phyloP scores from a whole-genome alignment of 1,284 basidiomycete species.

The Rhodofomes roseus region DNA sequence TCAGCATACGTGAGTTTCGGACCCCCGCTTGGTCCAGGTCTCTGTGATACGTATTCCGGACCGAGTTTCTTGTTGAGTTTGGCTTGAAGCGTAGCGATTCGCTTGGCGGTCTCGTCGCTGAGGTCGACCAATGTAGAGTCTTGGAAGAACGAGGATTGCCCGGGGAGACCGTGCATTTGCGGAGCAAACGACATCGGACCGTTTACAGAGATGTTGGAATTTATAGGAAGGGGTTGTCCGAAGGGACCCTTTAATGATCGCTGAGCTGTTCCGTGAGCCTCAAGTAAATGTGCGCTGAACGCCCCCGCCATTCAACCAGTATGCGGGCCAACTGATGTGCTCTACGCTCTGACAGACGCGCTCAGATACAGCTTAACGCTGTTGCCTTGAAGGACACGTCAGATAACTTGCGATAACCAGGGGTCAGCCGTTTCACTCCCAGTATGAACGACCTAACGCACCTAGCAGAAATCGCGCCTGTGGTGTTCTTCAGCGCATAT shows the following conservation, averaged over 20 bases:
- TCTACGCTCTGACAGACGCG: too few species aligned
- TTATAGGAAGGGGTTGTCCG: slow-evolving; percentile 22
- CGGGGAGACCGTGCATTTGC: slow-evolving; percentile 44
- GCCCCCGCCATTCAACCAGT: slow-evolving; percentile 44
- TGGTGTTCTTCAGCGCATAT: background rate
- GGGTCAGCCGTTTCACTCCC: too few species aligned
- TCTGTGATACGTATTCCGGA: slow-evolving; percentile 87
- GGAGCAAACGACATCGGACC: slow-evolving; percentile 58
- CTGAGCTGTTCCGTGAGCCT: slow-evolving; percentile 34
- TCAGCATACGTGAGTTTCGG: slow-evolving; percentile 92
- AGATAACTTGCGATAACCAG: too few species aligned
- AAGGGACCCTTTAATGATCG: slow-evolving; percentile 29
- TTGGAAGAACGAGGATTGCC: slow-evolving; percentile 16
- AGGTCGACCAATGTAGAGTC: slow-evolving; percentile 38
- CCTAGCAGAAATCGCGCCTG: background rate
- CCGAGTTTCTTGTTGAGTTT: slow-evolving; percentile 88
- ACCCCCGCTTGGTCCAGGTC: slow-evolving; percentile 86
- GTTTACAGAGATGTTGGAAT: slow-evolving; percentile 36
- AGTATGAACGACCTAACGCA: too few species aligned
- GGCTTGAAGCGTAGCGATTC: slow-evolving; percentile 73
- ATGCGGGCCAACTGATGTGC: too few species aligned
- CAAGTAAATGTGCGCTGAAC: slow-evolving; percentile 46
- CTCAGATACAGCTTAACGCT: too few species aligned
- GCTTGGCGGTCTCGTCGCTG: slow-evolving; percentile 54
- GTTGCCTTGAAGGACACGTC: too few species aligned